These are phyloP conservation scores for Fusarium papillatum DNA, from an alignment of 2,329 filamentous ascomycete species.

Conservation along the genomic window DNA sequence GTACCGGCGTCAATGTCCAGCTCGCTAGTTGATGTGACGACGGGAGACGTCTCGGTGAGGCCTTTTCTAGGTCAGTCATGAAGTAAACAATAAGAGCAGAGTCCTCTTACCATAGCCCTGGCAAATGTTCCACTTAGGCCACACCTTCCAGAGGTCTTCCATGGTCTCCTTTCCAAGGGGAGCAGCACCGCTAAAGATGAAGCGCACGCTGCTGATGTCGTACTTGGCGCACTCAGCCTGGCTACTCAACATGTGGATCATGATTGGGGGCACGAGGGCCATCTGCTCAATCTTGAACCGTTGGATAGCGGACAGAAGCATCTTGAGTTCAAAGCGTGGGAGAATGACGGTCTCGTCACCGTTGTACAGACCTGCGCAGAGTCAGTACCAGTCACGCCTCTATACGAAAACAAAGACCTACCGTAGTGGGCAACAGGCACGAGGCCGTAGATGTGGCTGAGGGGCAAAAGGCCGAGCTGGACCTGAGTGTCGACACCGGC, in stretches of 20 bases:
- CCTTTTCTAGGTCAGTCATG: constrained; percentile 55
- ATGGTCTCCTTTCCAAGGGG: constrained; percentile 80
- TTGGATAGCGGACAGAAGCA: constrained; percentile 74
- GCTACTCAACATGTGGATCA: constrained; percentile 80
- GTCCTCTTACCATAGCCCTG: constrained; percentile 78
- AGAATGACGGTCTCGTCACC: constrained; percentile 82
- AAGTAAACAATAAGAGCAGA: rapidly evolving
- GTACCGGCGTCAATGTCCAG: constrained; percentile 77
- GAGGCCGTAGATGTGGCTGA: constrained; percentile 87
- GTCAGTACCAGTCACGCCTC: constrained; percentile 51
- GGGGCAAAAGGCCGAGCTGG: constrained; percentile 78
- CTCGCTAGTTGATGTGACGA: constrained; percentile 69
- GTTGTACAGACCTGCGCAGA: constrained; percentile 66
- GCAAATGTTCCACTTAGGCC: constrained; percentile 74
- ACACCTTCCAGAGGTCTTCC: constrained; percentile 70
- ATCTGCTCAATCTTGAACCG: constrained; percentile 77
- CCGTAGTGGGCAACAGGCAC: constrained; percentile 71
- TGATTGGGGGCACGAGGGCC: constrained; percentile 82
- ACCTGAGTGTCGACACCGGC: constrained; percentile 57
- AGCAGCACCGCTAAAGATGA: constrained; percentile 80
- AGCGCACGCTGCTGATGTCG: constrained; percentile 76
- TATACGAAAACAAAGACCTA: background rate
- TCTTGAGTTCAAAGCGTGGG: constrained; percentile 81
- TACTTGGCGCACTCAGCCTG: constrained; percentile 70
- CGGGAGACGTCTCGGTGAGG: constrained; percentile 80